Evolutionary conservation across 1,284 basidiomycete species (phyloP).

Genomic region (Sphagnurus paluster): DNA sequence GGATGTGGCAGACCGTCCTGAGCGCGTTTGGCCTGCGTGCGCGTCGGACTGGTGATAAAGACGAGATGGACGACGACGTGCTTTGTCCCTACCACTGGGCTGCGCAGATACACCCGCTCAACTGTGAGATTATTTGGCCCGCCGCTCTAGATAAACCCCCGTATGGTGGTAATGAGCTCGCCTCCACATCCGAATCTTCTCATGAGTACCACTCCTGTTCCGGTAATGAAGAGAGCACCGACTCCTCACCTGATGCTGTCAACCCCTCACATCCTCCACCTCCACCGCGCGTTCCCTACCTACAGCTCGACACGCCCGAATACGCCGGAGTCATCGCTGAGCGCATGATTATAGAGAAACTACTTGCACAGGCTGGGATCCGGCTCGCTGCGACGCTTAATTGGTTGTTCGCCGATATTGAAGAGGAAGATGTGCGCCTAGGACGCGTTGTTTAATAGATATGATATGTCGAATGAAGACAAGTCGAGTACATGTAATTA

Average conservation of each 20-base stretch:
- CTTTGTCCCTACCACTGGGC: constrained; percentile 85
- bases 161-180: too few relatives aligned
- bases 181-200: too few relatives aligned
- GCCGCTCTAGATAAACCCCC: constrained; percentile 55
- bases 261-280: constrained; percentile 20
- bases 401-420: constrained; percentile 56
- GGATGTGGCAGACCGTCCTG: constrained; percentile 30
- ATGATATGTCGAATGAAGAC: too few relatives aligned
- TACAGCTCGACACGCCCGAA: constrained; percentile 84
- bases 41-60: constrained; percentile 11
- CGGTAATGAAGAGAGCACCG: not conserved
- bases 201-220: constrained; percentile 12
- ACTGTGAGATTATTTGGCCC: constrained; percentile 83
- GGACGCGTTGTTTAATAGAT: too few relatives aligned
- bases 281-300: constrained; percentile 34
- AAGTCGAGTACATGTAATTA: too few relatives aligned
- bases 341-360: constrained; percentile 74
- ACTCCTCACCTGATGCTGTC: constrained; percentile 18
- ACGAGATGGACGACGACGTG: constrained; percentile 54
- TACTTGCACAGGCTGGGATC: constrained; percentile 81
- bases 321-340: constrained; percentile 73
- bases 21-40: constrained; percentile 22
- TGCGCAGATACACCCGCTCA: constrained; percentile 66
- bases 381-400: constrained; percentile 83
- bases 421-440: constrained; percentile 20